Base-by-base conservation (phyloP, 768 basidiomycete genomes). In the Boletus rufocinnamomeus region DNA sequence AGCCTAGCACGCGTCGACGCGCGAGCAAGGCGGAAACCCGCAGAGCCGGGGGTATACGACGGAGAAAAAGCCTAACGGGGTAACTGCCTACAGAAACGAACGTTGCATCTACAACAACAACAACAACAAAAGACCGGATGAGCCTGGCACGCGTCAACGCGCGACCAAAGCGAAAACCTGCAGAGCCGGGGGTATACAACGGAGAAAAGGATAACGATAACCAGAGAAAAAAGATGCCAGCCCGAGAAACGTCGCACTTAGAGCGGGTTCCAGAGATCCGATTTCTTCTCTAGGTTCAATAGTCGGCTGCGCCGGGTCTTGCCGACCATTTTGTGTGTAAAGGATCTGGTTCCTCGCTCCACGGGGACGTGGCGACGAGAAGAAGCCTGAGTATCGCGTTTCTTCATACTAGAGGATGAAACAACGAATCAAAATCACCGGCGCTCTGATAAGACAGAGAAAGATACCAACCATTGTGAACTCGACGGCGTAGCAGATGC, bases 221-320 rank as follows among this genome's bases (percentile, higher is more conserved):
- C n/a, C 48, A 30, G 21, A 27, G 13, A 47, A 47, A 43, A 25
- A 41, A 10, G n/a, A 48, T 5, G 40, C 52, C 41, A 19, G 53
- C 23, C 40, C 6, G 11, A 23, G 8, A 41, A 48, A n/a, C n/a
- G 21, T 45, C 28, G 17, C 38, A 41, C 17, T 62, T 43, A 65
- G 11, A 70, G 16, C 2, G 59, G 59, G 0, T 59, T 58, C 66
- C 63, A 63, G 57, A 68, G 1, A 48, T 64, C 57, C 4, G 32
- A 51, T 46, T 56, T 61, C 27, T 17, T 59, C 28, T 53, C 41
- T 1, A 32, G 27, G 45, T 55, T 17, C 38, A 53, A 45, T 1
- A 7, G n/a, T 27, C 63, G 65, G 23, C 55, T 59, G 37, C 53
- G 69, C 23, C 61, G 66, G 38, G 48, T 41, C 54, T 58, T 59